Conservation (phyloP, 1,139 yeast species). For the Pichia sp. region DNA sequence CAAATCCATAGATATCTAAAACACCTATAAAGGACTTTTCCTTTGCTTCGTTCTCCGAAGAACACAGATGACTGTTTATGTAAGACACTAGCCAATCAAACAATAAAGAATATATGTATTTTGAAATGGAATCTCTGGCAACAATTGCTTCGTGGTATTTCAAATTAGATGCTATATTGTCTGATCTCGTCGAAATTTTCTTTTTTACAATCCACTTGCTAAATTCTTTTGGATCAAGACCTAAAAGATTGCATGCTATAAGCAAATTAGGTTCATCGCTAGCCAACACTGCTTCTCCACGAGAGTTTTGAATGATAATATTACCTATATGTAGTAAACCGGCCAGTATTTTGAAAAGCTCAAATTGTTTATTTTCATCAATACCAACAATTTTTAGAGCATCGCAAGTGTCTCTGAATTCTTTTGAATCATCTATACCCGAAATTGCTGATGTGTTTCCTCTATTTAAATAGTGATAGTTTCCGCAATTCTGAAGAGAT, state of each 20-base stretch:
- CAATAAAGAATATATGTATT: conserved; percentile 83
- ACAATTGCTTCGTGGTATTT: conserved; percentile 83
- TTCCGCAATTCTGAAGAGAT: conserved; percentile 60
- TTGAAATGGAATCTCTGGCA: conserved; percentile 93
- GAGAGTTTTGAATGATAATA: conserved; percentile 77
- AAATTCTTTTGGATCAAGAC: conserved; percentile 66
- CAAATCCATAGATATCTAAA: conserved; percentile 95
- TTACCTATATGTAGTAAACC: conserved; percentile 95
- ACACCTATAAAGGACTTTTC: conserved; percentile 87
- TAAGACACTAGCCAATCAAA: conserved; percentile 92
- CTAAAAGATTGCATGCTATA: conserved; percentile 80
- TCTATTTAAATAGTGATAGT: conserved; percentile 79
- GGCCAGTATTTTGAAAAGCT: conserved; percentile 77
- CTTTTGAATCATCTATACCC: conserved; percentile 78
- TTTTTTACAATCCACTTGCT: conserved; percentile 92
- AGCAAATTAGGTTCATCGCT: conserved; percentile 80
- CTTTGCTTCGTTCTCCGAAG: conserved; percentile 53
- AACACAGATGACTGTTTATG: conserved; percentile 76
- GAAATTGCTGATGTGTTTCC: conserved; percentile 72
- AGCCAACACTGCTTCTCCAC: conserved; percentile 76
- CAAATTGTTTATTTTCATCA: conserved; percentile 50
- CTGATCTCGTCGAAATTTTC: conserved; percentile 86
- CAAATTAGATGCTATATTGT: conserved; percentile 80
- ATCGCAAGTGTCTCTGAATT: conserved; percentile 66
- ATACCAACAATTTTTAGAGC: conserved; percentile 82